Evolutionary conservation across 805 yeast genomes (phyloP).

Genomic region (Danielia reshetovae): DNA sequence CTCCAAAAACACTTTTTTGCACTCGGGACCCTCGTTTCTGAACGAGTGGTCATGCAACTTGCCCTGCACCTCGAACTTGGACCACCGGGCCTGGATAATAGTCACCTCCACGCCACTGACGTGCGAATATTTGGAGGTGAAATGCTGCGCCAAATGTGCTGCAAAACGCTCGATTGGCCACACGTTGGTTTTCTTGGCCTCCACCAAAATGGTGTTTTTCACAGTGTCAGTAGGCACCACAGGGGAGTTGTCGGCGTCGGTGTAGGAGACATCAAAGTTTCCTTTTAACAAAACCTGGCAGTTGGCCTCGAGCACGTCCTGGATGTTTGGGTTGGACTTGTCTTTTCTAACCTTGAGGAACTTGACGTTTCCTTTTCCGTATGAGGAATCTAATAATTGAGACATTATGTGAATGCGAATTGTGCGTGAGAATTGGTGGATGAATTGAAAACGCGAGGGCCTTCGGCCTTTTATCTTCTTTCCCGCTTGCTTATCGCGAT

Average conservation of each 20-base stretch:
- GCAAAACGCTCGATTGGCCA: constrained; percentile 93
- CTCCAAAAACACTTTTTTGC: constrained; percentile 55
- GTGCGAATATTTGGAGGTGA: constrained; percentile 70
- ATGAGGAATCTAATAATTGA: constrained; percentile 45
- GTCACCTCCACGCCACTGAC: constrained; percentile 66
- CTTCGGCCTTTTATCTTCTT: not conserved
- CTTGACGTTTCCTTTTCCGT: constrained; percentile 93
- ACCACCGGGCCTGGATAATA: constrained; percentile 76
- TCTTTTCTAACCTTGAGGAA: constrained; percentile 85
- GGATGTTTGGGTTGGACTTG: constrained; percentile 64
- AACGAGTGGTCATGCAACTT: constrained; percentile 80
- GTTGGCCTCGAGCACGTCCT: constrained; percentile 82
- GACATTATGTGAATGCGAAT: constrained; percentile 10
- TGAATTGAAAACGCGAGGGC: no score
- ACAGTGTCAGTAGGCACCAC: constrained; percentile 94
- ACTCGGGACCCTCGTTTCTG: constrained; percentile 79
- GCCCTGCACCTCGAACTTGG: constrained; percentile 71
- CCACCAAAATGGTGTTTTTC: constrained; percentile 79
- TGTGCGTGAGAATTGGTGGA: no score
- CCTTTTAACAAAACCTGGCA: constrained; percentile 76
- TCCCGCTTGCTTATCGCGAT: not conserved
- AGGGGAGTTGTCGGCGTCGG: constrained; percentile 82
- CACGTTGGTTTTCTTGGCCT: constrained; percentile 77
- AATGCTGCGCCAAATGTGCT: constrained; percentile 78
- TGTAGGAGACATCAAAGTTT: constrained; percentile 73